A percentile compares a stretch with the other conserved stretches of the same genome.
These are phyloP conservation scores for Quercus wislizeni DNA, from an alignment of 306 rosid species.

Conservation along the genomic window DNA sequence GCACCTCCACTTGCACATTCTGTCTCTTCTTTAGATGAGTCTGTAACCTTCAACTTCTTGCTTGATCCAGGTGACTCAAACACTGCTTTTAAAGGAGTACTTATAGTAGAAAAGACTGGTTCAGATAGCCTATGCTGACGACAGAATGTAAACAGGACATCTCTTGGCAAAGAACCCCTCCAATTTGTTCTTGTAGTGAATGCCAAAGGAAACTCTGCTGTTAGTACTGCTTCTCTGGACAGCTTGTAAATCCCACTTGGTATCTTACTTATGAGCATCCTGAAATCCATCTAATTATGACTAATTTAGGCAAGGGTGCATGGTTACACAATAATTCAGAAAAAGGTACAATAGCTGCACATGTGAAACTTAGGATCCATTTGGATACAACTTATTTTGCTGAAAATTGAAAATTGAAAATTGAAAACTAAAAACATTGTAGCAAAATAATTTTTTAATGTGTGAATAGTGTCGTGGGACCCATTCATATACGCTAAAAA, in stretches of 20 bases:
- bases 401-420: too few species aligned
- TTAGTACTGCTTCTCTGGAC: slow-evolving; percentile 77
- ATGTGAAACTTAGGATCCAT: too few species aligned
- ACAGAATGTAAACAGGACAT: slow-evolving; percentile 70
- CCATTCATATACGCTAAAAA: too few species aligned
- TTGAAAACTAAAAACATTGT: too few species aligned
- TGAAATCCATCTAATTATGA: slow-evolving; percentile 36
- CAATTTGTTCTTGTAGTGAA: slow-evolving; percentile 75
- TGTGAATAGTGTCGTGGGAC: too few species aligned
- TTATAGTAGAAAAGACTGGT: slow-evolving; percentile 51
- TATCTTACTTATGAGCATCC: slow-evolving; percentile 83
- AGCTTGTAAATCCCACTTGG: slow-evolving; percentile 83
- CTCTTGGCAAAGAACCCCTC: slow-evolving; percentile 88
- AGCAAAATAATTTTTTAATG: too few species aligned
- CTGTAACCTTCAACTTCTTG: slow-evolving; percentile 48
- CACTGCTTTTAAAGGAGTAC: slow-evolving; percentile 34
- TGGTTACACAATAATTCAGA: slow-evolving; percentile 10
- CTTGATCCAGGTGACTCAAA: slow-evolving; percentile 48
- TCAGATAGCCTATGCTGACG: slow-evolving; percentile 83
- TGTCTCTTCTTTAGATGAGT: slow-evolving; percentile 31
- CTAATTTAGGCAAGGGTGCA: slow-evolving; percentile 20
- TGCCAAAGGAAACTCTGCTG: slow-evolving; percentile 70
- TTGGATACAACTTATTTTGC: too few species aligned
- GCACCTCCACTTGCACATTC: slow-evolving; percentile 33
- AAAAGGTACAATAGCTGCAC: background rate